Percentiles rank a stretch among this genome's conserved stretches.
phyloP scores from a whole-genome alignment of 2,329 filamentous ascomycete genomes.

The Colletotrichum noveboracense region DNA sequence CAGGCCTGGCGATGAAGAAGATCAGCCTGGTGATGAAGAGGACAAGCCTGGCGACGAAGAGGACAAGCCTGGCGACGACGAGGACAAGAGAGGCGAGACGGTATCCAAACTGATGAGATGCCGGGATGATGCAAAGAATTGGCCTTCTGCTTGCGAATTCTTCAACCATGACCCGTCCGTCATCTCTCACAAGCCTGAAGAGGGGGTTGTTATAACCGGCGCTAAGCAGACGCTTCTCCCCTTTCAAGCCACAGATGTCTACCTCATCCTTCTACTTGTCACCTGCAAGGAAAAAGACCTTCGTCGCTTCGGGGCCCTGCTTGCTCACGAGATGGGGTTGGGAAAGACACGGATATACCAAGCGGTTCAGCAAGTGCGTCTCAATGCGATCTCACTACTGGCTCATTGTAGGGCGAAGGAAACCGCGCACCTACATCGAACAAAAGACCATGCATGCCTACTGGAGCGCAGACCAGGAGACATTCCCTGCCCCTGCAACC shows the following conservation, averaged over 20 bases:
- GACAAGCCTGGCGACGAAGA: background rate
- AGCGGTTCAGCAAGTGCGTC: background rate
- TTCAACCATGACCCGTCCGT: background rate
- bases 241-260: background rate
- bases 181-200: background rate
- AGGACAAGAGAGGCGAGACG: background rate
- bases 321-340: background rate
- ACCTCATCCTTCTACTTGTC: background rate
- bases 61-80: background rate
- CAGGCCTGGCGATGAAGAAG: background rate
- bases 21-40: background rate
- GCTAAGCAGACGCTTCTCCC: background rate
- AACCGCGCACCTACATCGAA: background rate
- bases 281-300: background rate
- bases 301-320: background rate
- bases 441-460: background rate
- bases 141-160: background rate
- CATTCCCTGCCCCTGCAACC: background rate
- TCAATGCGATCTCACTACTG: background rate
- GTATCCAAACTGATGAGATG: background rate
- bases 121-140: background rate
- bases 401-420: background rate
- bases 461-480: background rate
- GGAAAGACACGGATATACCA: background rate
- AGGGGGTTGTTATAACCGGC: background rate